phyloP scores from a whole-genome alignment of 768 basidiomycete species.

The Mycena rebaudengoi region DNA sequence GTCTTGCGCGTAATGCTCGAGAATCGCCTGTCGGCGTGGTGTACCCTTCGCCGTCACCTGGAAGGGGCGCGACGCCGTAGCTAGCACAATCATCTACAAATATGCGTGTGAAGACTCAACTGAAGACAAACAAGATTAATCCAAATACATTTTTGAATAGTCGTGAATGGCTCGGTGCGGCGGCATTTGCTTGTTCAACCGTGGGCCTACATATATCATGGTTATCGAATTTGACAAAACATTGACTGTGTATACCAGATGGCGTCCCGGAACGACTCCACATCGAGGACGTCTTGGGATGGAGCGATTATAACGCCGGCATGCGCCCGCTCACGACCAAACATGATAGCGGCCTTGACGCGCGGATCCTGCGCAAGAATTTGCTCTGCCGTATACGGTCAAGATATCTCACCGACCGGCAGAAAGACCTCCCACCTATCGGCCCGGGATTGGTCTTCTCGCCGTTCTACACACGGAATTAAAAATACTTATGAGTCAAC shows the following conservation, averaged over 20 bases:
- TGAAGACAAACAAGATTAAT: too few relatives aligned
- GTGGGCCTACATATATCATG: conserved; percentile 40
- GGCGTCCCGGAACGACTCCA: conserved; percentile 25
- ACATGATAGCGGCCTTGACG: conserved; percentile 2
- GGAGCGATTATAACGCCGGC: background rate
- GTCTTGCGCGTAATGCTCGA: conserved; percentile 49
- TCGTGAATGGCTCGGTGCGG: conserved; percentile 54
- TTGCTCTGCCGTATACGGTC: background rate
- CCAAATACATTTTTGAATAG: too few relatives aligned
- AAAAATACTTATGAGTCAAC: background rate
- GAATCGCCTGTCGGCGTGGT: conserved; percentile 43
- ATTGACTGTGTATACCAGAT: conserved; percentile 31
- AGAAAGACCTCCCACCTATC: background rate
- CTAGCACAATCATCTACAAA: conserved; percentile 52
- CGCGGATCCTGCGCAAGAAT: background rate
- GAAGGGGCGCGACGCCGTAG: conserved; percentile 50
- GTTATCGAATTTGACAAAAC: background rate
- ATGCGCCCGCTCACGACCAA: background rate
- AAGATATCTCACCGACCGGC: background rate
- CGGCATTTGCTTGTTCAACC: conserved; percentile 49
- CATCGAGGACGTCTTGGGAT: background rate
- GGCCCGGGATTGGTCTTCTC: conserved; percentile 16
- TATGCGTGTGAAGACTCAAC: background rate
- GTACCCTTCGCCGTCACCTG: conserved; percentile 52
- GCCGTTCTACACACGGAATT: conserved; percentile 2